Conservation (phyloP, 768 basidiomycete genomes). For the Mycena pura region DNA sequence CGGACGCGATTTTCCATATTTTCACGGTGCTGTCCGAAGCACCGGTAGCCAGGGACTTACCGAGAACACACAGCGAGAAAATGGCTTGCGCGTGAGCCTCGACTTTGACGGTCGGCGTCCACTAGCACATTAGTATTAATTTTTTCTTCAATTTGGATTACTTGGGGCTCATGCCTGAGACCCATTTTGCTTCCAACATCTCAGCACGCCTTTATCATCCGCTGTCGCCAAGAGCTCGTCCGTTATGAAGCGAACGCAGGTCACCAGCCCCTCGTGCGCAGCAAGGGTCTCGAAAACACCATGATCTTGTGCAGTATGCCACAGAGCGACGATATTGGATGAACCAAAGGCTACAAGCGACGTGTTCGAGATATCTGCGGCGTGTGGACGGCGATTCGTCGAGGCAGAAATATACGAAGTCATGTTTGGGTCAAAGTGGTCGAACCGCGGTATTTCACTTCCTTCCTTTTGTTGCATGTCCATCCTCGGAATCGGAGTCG, state of each 20-base stretch:
- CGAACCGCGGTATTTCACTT: too few relatives aligned
- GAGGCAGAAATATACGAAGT: conserved; percentile 52
- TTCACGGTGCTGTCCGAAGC: conserved; percentile 84
- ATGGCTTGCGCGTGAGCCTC: conserved; percentile 76
- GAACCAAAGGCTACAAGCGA: conserved; percentile 56
- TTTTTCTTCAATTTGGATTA: conserved; percentile 17
- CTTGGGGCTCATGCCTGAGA: conserved; percentile 43
- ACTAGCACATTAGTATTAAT: conserved; percentile 52
- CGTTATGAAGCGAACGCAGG: conserved; percentile 73
- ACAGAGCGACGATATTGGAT: conserved; percentile 51
- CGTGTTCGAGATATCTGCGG: conserved; percentile 53
- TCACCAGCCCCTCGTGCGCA: conserved; percentile 77
- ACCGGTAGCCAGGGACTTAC: conserved; percentile 68
- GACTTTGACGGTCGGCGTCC: conserved; percentile 51
- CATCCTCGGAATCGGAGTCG: conserved; percentile 79
- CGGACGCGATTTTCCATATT: conserved; percentile 62
- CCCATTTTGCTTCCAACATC: conserved; percentile 63
- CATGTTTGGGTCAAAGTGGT: conserved; percentile 4
- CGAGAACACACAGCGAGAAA: conserved; percentile 65
- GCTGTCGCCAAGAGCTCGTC: conserved; percentile 66
- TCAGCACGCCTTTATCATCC: conserved; percentile 75
- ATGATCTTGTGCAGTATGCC: conserved; percentile 50
- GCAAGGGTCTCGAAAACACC: conserved; percentile 76
- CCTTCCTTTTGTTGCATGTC: conserved; percentile 44
- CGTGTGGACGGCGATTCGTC: conserved; percentile 54